Evolutionary conservation across 192 early-diverging fungal genomes (phyloP).

Genomic region (Chytriomyces confervae): DNA sequence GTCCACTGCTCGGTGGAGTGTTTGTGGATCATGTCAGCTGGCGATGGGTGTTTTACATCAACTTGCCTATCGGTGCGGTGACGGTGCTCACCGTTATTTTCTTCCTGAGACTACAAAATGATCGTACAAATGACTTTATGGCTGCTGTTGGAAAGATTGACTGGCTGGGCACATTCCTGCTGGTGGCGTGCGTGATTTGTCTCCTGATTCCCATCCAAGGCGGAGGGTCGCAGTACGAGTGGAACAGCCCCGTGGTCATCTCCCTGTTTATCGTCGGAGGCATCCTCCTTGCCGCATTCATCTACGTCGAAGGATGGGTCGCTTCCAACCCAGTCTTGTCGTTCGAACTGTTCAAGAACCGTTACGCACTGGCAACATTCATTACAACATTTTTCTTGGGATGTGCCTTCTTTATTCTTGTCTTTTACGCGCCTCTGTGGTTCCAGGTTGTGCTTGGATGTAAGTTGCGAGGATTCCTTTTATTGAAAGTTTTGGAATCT

Average conservation of each 20-base stretch:
- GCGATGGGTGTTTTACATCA: conserved; percentile 71
- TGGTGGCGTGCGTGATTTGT: conserved; percentile 20
- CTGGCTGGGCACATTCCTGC: conserved; percentile 30
- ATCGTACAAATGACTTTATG: background rate
- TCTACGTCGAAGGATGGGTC: conserved; percentile 69
- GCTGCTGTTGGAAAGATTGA: conserved; percentile 21
- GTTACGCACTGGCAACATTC: conserved; percentile 34
- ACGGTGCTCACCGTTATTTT: conserved; percentile 66
- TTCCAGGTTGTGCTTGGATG: conserved; percentile 78
- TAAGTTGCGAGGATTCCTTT: background rate
- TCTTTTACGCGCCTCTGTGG: conserved; percentile 54
- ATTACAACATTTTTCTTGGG: conserved; percentile 38
- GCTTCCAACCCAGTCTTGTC: conserved; percentile 75
- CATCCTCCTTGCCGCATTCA: conserved; percentile 48
- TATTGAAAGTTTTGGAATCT: background rate
- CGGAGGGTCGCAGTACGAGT: conserved; percentile 70
- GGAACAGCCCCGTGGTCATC: conserved; percentile 61
- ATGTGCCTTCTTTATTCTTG: conserved; percentile 41
- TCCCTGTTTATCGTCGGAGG: conserved; percentile 68
- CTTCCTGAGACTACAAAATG: conserved; percentile 45
- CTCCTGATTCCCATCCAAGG: conserved; percentile 54
- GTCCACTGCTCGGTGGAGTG: conserved; percentile 80
- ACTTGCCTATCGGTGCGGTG: conserved; percentile 75
- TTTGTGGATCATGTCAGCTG: conserved; percentile 60
- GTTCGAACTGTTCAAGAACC: conserved; percentile 59